These are phyloP conservation scores for Neoconidiobolus thromboides DNA, from an alignment of 371 early-diverging fungal species.

Conservation along the genomic window DNA sequence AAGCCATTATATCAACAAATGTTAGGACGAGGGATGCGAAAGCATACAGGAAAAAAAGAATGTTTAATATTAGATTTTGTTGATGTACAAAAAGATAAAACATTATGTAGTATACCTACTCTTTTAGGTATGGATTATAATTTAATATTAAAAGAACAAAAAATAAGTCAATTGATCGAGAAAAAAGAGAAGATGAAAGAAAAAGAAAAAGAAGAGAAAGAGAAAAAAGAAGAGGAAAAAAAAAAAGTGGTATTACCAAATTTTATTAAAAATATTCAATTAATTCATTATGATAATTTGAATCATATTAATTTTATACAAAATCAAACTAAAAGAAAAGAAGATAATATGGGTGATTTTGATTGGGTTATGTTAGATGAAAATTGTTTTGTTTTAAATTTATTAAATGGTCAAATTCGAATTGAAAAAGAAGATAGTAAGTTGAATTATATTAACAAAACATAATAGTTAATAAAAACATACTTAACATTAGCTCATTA, in stretches of 20 bases:
- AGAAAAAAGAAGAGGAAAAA: background rate
- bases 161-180: background rate
- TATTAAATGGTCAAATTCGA: constrained; percentile 6
- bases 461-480: constrained; percentile 1
- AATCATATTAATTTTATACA: constrained; percentile 21
- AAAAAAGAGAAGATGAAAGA: constrained; percentile 5
- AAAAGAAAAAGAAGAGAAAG: constrained; percentile 1
- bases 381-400: constrained; percentile 16
- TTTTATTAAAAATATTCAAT: constrained; percentile 8
- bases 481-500: background rate
- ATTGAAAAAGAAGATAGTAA: constrained; percentile 12
- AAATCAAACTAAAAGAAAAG: too few relatives aligned
- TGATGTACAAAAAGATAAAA: constrained; percentile 27
- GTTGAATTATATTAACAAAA: constrained; percentile 8
- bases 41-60: constrained; percentile 36
- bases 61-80: constrained; percentile 81
- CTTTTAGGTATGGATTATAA: constrained; percentile 41
- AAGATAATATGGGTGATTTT: too few relatives aligned
- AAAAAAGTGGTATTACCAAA: constrained; percentile 4
- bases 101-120: constrained; percentile 39
- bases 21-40: constrained; percentile 81
- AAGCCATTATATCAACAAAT: constrained; percentile 77
- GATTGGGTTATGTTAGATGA: constrained; percentile 13
- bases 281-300: constrained; percentile 29
- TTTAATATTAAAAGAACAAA: constrained; percentile 14